Evolutionary conservation across 169 alveolate genomes (phyloP), one percentile per base, ranked within the genome.

Genomic region (Cryptosporidium meleagridis): DNA sequence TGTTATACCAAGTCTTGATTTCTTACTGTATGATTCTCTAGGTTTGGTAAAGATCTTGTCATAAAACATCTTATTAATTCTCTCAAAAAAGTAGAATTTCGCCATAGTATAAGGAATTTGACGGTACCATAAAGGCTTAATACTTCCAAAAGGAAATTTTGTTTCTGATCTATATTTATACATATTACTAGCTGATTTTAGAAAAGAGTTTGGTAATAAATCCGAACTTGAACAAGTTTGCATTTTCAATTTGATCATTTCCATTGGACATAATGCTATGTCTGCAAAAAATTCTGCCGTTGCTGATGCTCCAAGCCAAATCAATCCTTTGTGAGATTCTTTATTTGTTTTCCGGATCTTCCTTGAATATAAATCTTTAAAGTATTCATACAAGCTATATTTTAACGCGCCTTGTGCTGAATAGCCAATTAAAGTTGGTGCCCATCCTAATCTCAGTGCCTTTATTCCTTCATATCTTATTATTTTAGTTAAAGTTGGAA

Each of bases 201-300:
- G 23, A 31, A 96, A 91, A 69, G 93, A 91, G 67, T 93, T 91
- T 1, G 99, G 96, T 96, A 97, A 97, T 26, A 95, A 39, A 16
- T 96, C 97, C 18, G 92, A 45, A 69, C 75, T 92, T 18, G 91
- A 87, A 14, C 97, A 95, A 18, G 98, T 96, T 93, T 96, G 98
- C 91, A 97, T 96, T 92, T 97, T 96, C 21, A 97, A 97, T 92
- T 97, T 97, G 21, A 96, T 95, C 96, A 98, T 97, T 93, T 98
- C 99, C 96, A 96, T 87, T 26, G 99, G 99, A 89, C 99, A 98
- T 68, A 98, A 95, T 85, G 98, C 94, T 69, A 96, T 80, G 75
- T 98, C 99, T 65, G 99, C 99, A 75, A 97, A 95, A 91, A 97
- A 93, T 91, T 98, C 99, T 33, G 99, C 99, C 23, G 98, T 96